Percentiles rank a stretch among this genome's conserved stretches.
phyloP scores from a whole-genome alignment of 208 protist species.

The Trichomonas tenax region DNA sequence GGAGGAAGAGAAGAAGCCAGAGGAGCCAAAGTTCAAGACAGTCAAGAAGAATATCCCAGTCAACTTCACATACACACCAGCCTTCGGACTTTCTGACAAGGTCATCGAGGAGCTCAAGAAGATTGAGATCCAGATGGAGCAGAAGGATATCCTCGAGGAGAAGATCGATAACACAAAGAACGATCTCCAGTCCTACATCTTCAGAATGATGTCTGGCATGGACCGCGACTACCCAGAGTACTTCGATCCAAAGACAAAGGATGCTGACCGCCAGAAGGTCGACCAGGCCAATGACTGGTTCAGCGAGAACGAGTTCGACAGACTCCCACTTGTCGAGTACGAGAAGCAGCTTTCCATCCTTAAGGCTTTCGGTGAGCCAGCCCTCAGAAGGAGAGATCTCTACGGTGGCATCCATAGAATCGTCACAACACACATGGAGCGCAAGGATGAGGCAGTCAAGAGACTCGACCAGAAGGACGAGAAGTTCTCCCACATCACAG shows the following conservation, averaged over 20 bases:
- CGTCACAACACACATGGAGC: background rate
- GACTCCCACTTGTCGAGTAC: background rate
- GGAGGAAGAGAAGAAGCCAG: background rate
- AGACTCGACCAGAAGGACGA: background rate
- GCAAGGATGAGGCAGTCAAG: background rate
- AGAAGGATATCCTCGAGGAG: background rate
- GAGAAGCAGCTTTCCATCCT: background rate
- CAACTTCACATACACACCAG: background rate
- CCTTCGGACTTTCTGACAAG: background rate
- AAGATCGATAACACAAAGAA: background rate
- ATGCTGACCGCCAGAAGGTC: background rate
- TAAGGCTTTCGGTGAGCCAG: background rate
- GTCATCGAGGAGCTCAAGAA: background rate
- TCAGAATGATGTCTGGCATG: background rate
- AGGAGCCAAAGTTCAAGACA: background rate
- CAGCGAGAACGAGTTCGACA: background rate
- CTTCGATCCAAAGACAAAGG: background rate
- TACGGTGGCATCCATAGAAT: background rate
- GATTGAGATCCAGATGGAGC: background rate
- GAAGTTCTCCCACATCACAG: background rate
- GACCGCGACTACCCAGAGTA: background rate
- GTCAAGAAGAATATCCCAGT: background rate
- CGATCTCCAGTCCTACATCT: background rate
- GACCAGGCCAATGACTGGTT: background rate
- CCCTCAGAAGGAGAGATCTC: background rate